Evolutionary conservation across 768 basidiomycete species (phyloP).

Genomic region (Macrocybe gigantea): DNA sequence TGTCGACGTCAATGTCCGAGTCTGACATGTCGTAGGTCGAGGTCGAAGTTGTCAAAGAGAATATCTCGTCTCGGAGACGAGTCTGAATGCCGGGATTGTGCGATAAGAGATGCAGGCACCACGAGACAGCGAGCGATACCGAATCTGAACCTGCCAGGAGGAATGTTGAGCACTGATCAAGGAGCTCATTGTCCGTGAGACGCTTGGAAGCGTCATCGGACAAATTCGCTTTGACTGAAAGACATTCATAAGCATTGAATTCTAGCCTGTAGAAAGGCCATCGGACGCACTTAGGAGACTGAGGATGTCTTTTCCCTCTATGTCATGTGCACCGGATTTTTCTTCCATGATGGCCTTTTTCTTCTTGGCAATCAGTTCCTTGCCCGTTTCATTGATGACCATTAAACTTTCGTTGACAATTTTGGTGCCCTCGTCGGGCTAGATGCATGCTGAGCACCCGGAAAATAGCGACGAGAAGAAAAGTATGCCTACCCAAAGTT

Average conservation of each 20-base stretch:
- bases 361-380: conserved; percentile 36
- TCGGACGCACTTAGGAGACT: conserved; percentile 38
- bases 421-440: conserved; percentile 38
- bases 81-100: conserved; percentile 48
- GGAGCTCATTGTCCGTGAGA: conserved; percentile 55
- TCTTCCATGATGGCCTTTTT: conserved; percentile 30
- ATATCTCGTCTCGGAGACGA: conserved; percentile 48
- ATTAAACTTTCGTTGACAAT: conserved; percentile 30
- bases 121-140: conserved; percentile 49
- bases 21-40: conserved; percentile 11
- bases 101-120: conserved; percentile 53
- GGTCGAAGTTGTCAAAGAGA: conserved; percentile 11
- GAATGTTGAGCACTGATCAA: conserved; percentile 61
- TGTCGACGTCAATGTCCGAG: conserved; percentile 9
- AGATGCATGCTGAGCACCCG: neutral
- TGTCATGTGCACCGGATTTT: conserved; percentile 20
- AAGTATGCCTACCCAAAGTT: conserved; percentile 30
- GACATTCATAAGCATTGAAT: neutral
- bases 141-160: conserved; percentile 62
- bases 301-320: conserved; percentile 40
- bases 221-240: conserved; percentile 55
- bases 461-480: neutral
- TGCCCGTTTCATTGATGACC: conserved; percentile 35
- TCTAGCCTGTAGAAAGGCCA: neutral
- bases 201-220: conserved; percentile 35